Conservation (phyloP, 2,329 filamentous ascomycete species). For the Cercospora citrullina region DNA sequence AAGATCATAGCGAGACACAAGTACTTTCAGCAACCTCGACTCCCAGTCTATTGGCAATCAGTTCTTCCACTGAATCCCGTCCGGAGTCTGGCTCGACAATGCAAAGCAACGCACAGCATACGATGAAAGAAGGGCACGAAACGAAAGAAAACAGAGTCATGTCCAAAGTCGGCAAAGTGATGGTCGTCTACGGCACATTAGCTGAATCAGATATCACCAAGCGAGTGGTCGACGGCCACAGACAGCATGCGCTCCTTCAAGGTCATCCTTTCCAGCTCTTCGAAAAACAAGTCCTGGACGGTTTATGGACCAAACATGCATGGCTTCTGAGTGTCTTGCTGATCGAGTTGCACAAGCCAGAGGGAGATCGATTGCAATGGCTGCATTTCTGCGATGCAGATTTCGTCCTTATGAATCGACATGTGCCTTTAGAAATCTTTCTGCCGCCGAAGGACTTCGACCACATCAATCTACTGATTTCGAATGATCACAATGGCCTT, state of each 20-base stretch:
- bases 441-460: slow-evolving; percentile 33
- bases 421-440: slow-evolving; percentile 37
- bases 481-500: slow-evolving; percentile 34
- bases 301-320: background rate
- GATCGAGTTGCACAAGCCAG: background rate
- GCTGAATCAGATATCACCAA: background rate
- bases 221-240: background rate
- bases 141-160: background rate
- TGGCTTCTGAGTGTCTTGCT: background rate
- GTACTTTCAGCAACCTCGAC: background rate
- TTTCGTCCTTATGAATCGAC: slow-evolving; percentile 35
- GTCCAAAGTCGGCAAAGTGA: background rate
- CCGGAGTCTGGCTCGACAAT: background rate
- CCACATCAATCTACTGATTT: slow-evolving; percentile 33
- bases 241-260: background rate
- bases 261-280: background rate
- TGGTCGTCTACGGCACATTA: background rate
- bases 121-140: background rate
- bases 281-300: background rate
- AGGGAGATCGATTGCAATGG: background rate
- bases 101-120: background rate
- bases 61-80: background rate
- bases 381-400: slow-evolving; percentile 32
- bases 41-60: no score
- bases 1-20: background rate